Evolutionary conservation across 805 yeast genomes (phyloP).

Genomic region (Wickerhamiella spandovensis): DNA sequence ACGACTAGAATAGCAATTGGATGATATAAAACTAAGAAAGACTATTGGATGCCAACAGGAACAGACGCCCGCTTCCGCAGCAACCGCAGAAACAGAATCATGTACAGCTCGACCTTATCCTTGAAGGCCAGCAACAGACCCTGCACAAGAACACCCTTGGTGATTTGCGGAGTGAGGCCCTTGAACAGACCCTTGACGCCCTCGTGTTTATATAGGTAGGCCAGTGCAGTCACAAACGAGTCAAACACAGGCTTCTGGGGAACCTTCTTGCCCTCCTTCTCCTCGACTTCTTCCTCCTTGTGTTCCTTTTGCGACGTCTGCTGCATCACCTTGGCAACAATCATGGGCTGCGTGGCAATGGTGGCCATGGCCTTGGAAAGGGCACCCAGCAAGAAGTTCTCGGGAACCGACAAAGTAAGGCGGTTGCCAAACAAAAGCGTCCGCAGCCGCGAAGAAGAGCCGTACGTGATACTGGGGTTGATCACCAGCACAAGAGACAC

Average conservation of each 20-base stretch:
- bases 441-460: constrained; percentile 59
- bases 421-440: constrained; percentile 32
- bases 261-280: not conserved
- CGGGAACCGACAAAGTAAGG: constrained; percentile 39
- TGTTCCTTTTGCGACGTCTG: constrained; percentile 30
- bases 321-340: constrained; percentile 70
- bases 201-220: constrained; percentile 47
- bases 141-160: constrained; percentile 73
- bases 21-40: too few species aligned
- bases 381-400: constrained; percentile 65
- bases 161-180: constrained; percentile 67
- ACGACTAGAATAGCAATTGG: too few species aligned
- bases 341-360: constrained; percentile 67
- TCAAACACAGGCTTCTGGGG: constrained; percentile 29
- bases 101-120: constrained; percentile 39
- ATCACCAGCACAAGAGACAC: constrained; percentile 65
- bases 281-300: constrained; percentile 14
- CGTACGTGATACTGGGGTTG: constrained; percentile 80
- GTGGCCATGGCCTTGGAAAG: constrained; percentile 72
- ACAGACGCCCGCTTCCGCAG: not conserved
- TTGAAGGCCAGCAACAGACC: constrained; percentile 73
- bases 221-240: constrained; percentile 50
- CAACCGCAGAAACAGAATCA: constrained; percentile 14
- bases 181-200: constrained; percentile 57
- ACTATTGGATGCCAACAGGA: not conserved